Percentiles rank a stretch among this genome's conserved stretches.
phyloP scores from a whole-genome alignment of 139 green algal species.

The Haematococcus lacustris region DNA sequence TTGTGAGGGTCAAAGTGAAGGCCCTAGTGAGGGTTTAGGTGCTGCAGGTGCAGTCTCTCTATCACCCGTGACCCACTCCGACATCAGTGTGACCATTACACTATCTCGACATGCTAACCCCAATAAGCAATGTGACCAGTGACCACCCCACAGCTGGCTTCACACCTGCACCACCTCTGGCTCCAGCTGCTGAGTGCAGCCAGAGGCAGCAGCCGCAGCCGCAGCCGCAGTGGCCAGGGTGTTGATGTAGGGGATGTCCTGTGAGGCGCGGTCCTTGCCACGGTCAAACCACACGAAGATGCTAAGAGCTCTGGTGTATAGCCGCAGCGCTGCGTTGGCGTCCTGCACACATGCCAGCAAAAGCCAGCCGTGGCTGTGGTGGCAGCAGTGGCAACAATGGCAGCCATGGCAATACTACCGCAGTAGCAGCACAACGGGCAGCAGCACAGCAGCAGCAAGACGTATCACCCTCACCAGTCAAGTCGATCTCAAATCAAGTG shows the following conservation, averaged over 20 bases:
- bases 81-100: background rate
- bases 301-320: constrained; percentile 17
- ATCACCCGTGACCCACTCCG: background rate
- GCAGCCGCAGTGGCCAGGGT: background rate
- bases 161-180: constrained; percentile 15
- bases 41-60: background rate
- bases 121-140: background rate
- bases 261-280: constrained; percentile 6
- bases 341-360: too few species aligned
- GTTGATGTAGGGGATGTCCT: constrained; percentile 27
- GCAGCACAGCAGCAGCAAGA: background rate
- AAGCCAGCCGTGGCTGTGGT: too few species aligned
- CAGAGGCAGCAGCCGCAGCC: too few species aligned
- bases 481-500: background rate
- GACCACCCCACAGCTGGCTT: background rate
- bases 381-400: too few species aligned
- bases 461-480: background rate
- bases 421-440: background rate
- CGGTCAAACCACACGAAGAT: constrained; percentile 38
- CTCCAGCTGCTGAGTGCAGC: constrained; percentile 1
- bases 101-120: background rate
- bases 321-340: constrained; percentile 8
- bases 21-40: too few species aligned
- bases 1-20: too few species aligned
- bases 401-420: background rate